These are phyloP conservation scores for Paraphaeosphaeria sporulosa DNA, from an alignment of 2,329 filamentous ascomycete genomes.

Conservation along the genomic window DNA sequence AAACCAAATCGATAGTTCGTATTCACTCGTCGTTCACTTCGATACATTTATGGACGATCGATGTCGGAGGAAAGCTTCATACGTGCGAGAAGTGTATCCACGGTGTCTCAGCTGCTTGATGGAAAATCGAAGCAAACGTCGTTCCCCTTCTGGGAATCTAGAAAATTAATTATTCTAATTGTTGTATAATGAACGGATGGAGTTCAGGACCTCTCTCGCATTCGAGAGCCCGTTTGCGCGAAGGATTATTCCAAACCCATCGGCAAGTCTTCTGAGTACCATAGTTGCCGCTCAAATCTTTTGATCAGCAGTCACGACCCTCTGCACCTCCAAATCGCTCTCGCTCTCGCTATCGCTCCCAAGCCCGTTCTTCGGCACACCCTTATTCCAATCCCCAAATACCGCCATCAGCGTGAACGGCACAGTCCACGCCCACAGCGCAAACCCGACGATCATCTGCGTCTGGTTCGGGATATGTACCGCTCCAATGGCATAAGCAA, in stretches of 20 bases:
- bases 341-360: conserved; percentile 12
- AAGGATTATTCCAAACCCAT: too few relatives aligned
- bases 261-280: too few relatives aligned
- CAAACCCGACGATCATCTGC: conserved; percentile 17
- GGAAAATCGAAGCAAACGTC: too few relatives aligned
- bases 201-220: too few relatives aligned
- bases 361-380: conserved; percentile 7
- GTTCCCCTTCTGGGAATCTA: too few relatives aligned
- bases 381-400: conserved; percentile 16
- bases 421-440: conserved; percentile 12
- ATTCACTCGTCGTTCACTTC: background rate
- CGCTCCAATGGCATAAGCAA: conserved; percentile 17
- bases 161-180: too few relatives aligned
- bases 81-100: background rate
- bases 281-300: background rate
- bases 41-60: background rate
- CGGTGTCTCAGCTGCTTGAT: too few relatives aligned
- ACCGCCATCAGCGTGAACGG: conserved; percentile 15
- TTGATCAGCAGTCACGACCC: background rate
- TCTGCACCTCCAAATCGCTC: conserved; percentile 18
- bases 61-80: background rate
- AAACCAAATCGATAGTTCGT: background rate
- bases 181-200: too few relatives aligned
- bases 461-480: conserved; percentile 17
- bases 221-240: too few relatives aligned